Evolutionary conservation across 73 alveolate genomes (phyloP), one percentile per base, ranked within the genome.

Genomic region (Paramecium sonneborni): DNA sequence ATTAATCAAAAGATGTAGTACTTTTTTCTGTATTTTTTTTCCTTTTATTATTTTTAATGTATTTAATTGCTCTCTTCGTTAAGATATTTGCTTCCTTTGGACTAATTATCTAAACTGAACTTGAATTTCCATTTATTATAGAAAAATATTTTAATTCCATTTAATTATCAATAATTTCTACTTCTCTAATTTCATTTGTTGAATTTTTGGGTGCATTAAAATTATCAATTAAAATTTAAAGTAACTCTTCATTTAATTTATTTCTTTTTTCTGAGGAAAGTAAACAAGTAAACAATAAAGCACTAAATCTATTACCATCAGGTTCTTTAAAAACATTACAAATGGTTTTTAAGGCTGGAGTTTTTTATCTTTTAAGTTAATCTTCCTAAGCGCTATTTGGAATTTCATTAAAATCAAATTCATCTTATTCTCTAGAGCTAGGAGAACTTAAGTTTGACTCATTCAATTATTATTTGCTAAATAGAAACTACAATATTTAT

Each of bases 131-230:
- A 70, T 88, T 88, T 1, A 70, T 85, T 28, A 48, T 82, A 43
- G 85, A 44, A 72, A 43, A 88, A 34, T 43, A 69, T 39, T 88
- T 58, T 44, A 88, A 48, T 44, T 88, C 94, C 55, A 38, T 20
- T 23, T 21, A 30, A 70, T 88, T 67, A 44, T 88, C 94, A 2
- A 88, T 88, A 6, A 88, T 38, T 72, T 88, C 94, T 0, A 88
- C 94, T 70, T 88, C 90, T 6, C 21, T 39, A 20, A 79, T 79
- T 34, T 79, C 90, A 23, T 44, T 24, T 3, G 48, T 24, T 18
- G 32, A 44, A 21, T 20, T 43, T 24, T n/a, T 79, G 8, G 90
- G 90, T 11, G 55, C 20, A 23, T 79, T 21, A 79, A 79, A 79
- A 21, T 24, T 79, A 3, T 23, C 26, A 2, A 79, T 46, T 12